Evolutionary conservation across 306 rosid genomes (phyloP).

Genomic region (Sechiopsis laciniata): DNA sequence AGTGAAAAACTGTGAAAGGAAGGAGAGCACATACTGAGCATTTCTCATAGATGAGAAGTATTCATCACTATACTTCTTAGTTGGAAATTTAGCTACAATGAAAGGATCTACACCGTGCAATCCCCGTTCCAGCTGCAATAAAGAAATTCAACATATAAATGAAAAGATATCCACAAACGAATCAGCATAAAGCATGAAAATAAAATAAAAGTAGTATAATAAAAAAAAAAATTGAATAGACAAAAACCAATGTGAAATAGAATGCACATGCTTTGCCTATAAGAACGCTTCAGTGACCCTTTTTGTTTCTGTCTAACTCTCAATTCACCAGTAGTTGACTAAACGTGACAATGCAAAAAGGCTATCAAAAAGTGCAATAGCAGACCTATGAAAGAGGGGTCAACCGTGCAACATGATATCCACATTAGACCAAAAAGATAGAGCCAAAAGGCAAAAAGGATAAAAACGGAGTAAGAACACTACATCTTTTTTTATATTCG

Average conservation of each 20-base stretch:
- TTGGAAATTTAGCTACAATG: conserved; percentile 62
- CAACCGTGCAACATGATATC: conserved; percentile 7
- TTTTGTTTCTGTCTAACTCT: neutral
- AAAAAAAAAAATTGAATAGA: neutral
- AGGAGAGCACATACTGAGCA: conserved; percentile 67
- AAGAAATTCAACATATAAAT: conserved; percentile 24
- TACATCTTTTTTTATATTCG: no score
- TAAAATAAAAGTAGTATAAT: neutral
- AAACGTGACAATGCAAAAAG: conserved; percentile 19
- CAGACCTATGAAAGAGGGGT: neutral
- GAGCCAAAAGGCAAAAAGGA: no score
- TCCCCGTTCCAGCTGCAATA: conserved; percentile 70
- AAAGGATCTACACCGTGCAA: conserved; percentile 64
- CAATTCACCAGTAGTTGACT: conserved; percentile 2
- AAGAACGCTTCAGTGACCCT: neutral
- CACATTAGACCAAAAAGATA: no score
- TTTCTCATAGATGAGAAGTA: conserved; percentile 59
- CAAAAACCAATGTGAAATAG: neutral
- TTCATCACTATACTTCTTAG: conserved; percentile 72
- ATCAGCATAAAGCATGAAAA: conserved; percentile 20
- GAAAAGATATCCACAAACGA: conserved; percentile 22
- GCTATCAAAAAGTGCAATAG: conserved; percentile 4
- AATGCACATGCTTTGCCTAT: neutral
- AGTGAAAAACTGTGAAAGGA: conserved; percentile 18
- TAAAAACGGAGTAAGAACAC: no score